phyloP scores from a whole-genome alignment of 2,329 filamentous ascomycete genomes.

The Verticillium klebahnii region DNA sequence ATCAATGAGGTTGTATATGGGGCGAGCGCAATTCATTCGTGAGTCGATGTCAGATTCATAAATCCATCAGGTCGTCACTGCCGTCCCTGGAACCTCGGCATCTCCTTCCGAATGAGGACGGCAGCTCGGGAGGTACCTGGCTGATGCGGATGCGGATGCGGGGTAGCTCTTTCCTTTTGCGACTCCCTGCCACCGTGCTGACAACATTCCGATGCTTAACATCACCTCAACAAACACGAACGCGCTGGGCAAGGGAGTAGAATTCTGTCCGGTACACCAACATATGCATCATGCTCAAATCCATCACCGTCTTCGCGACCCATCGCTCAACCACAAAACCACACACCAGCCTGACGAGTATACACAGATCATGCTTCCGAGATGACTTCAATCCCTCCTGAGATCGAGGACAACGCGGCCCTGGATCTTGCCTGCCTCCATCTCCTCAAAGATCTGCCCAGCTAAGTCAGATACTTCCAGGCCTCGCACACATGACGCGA shows the following conservation, averaged over 20 bases:
- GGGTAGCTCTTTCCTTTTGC: not conserved
- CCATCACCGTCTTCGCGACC: not conserved
- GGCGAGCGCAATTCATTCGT: not conserved
- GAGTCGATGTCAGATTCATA: not conserved
- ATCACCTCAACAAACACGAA: not conserved
- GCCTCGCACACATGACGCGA: not conserved
- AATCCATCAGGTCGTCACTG: not conserved
- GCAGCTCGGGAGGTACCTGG: not conserved
- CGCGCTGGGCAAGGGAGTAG: not conserved
- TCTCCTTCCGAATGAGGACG: not conserved
- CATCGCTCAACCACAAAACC: not conserved
- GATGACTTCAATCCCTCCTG: not conserved
- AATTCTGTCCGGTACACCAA: not conserved
- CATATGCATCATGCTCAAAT: not conserved
- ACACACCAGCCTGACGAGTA: not conserved
- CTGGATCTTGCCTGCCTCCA: constrained; percentile 9
- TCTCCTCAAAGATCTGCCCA: constrained; percentile 8
- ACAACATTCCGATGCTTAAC: not conserved
- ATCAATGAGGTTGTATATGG: not conserved
- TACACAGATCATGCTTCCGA: not conserved
- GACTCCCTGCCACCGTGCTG: not conserved
- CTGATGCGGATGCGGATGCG: not conserved
- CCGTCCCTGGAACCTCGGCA: not conserved
- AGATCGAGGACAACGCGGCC: constrained; percentile 11
- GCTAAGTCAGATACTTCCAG: not conserved